These are phyloP conservation scores for Fusarium aywerte DNA, from an alignment of 2,329 filamentous ascomycete species.

Conservation along the genomic window DNA sequence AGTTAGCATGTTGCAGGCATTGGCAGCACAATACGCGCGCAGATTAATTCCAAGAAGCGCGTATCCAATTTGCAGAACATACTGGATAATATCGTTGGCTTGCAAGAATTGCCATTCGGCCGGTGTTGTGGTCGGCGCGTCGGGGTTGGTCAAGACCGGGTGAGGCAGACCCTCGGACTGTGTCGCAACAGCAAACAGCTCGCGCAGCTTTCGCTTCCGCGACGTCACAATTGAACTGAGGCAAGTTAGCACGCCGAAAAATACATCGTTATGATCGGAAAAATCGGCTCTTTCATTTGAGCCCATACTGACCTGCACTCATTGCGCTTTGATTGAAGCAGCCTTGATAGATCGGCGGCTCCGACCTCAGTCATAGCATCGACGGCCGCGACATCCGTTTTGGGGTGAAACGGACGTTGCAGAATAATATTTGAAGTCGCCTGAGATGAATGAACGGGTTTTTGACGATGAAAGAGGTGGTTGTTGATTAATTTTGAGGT, in stretches of 20 bases:
- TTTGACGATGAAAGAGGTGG: constrained; percentile 49
- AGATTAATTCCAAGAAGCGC: constrained; percentile 29
- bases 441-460: constrained; percentile 47
- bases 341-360: constrained; percentile 71
- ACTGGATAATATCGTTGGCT: constrained; percentile 69
- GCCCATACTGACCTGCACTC: constrained; percentile 66
- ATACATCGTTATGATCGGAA: constrained; percentile 61
- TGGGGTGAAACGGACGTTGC: constrained; percentile 67
- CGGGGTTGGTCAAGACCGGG: constrained; percentile 65
- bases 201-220: constrained; percentile 90
- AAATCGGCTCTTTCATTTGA: constrained; percentile 60
- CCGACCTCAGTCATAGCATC: constrained; percentile 79
- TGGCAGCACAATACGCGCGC: constrained; percentile 31
- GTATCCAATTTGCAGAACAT: constrained; percentile 51
- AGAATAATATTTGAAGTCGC: constrained; percentile 38
- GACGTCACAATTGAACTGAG: constrained; percentile 78
- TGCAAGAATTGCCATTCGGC: constrained; percentile 67
- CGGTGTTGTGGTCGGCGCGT: constrained; percentile 64
- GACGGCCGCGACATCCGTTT: constrained; percentile 76
- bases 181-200: constrained; percentile 84
- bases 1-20: constrained; percentile 40
- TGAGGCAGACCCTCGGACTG: constrained; percentile 71
- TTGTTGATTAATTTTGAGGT: constrained; percentile 50
- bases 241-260: constrained; percentile 58
- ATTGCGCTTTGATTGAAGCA: constrained; percentile 72